These are phyloP conservation scores for Mortierella claussenii DNA, from an alignment of 192 early-diverging fungal species.

Conservation along the genomic window DNA sequence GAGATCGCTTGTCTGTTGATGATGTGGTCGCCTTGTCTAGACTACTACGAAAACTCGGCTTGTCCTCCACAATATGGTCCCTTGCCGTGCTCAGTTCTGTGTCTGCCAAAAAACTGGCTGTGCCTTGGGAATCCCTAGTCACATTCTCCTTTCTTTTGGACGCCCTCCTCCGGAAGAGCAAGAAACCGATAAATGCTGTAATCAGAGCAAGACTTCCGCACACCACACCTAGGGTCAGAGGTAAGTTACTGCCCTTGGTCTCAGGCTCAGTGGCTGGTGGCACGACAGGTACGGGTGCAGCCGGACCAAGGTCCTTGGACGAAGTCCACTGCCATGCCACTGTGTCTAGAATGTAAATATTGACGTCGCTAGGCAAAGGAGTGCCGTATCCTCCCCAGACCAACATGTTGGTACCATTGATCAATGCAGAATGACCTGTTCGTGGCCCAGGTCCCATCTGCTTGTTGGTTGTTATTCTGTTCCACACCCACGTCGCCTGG, in stretches of 20 bases:
- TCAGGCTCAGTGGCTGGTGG: constrained; percentile 1
- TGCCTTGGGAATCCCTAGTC: background rate
- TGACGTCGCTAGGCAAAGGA: constrained; percentile 59
- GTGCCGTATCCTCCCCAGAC: constrained; percentile 75
- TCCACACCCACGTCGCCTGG: constrained; percentile 46
- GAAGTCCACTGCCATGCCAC: constrained; percentile 69
- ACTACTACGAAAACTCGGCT: constrained; percentile 12
- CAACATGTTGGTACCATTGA: constrained; percentile 68
- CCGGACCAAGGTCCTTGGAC: constrained; percentile 48
- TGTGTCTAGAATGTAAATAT: constrained; percentile 74
- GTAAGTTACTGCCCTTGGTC: constrained; percentile 13
- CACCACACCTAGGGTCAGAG: constrained; percentile 27
- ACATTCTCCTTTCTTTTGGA: background rate
- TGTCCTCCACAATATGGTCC: constrained; percentile 26
- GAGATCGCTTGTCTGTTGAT: constrained; percentile 12
- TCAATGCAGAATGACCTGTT: constrained; percentile 73
- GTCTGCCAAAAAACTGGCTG: constrained; percentile 10
- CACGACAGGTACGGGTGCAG: background rate
- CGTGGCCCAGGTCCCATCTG: constrained; percentile 60
- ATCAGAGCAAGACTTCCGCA: constrained; percentile 55
- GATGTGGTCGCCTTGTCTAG: constrained; percentile 21
- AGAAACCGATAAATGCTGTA: constrained; percentile 47
- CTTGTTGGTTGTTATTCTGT: constrained; percentile 46
- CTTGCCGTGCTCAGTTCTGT: constrained; percentile 13
- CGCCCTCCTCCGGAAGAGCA: constrained; percentile 25